phyloP scores from a whole-genome alignment of 768 basidiomycete genomes.

The Pseudohyphozyma bogoriensis region DNA sequence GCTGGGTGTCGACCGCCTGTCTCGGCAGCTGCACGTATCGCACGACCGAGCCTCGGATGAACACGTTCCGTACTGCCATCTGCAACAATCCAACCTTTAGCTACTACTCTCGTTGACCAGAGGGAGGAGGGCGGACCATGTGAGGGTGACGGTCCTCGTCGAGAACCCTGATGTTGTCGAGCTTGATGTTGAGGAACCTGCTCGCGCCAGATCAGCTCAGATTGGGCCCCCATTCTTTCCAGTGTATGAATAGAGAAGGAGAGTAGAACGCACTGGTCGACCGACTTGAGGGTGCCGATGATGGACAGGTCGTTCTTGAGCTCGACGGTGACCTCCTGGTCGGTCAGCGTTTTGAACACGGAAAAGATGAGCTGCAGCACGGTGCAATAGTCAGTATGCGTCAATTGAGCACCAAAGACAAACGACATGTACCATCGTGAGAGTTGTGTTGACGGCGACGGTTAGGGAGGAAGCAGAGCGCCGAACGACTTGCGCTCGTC shows the following conservation, averaged over 20 bases:
- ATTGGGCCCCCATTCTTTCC: no score
- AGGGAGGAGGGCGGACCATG: conserved; percentile 53
- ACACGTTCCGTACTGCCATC: conserved; percentile 99
- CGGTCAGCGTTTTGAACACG: conserved; percentile 94
- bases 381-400: no score
- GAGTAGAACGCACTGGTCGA: conserved; percentile 76
- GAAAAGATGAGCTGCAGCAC: conserved; percentile 75
- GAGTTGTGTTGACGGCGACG: no score
- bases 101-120: not conserved
- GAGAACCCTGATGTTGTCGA: conserved; percentile 84
- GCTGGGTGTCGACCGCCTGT: conserved; percentile 84
- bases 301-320: conserved; percentile 97
- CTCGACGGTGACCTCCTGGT: conserved; percentile 70
- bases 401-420: no score
- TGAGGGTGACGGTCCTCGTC: conserved; percentile 92
- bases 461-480: no score
- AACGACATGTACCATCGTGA: no score
- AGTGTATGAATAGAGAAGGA: not conserved
- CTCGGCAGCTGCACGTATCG: conserved; percentile 92
- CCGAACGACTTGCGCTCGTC: no score
- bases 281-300: conserved; percentile 87
- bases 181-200: conserved; percentile 88
- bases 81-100: conserved; percentile 36
- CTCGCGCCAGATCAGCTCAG: not conserved
- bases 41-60: conserved; percentile 95